Conservation (phyloP, 805 yeast genomes). For the Candida nemodendra region DNA sequence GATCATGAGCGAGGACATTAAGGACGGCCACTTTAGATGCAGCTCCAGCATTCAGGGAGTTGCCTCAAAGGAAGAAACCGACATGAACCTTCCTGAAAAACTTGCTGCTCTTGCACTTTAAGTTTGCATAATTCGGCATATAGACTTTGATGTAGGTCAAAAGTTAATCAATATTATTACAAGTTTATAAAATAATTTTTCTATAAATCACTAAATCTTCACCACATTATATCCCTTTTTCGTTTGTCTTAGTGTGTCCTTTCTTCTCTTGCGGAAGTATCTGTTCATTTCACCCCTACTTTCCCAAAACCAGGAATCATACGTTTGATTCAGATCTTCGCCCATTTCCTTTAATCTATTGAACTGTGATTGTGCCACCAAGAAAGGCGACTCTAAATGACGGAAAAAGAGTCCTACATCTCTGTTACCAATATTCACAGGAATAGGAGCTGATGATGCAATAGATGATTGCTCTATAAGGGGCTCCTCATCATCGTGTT, state of each 20-base stretch:
- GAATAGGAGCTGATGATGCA: conserved; percentile 16
- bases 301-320: conserved; percentile 80
- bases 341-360: conserved; percentile 49
- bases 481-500: conserved; percentile 49
- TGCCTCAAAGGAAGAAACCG: no score
- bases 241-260: conserved; percentile 65
- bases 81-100: no score
- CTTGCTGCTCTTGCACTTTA: no score
- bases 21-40: conserved; percentile 1
- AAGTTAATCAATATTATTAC: no score
- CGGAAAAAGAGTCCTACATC: conserved; percentile 68
- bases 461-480: conserved; percentile 37
- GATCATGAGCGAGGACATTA: conserved; percentile 3
- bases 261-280: conserved; percentile 68
- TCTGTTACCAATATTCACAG: conserved; percentile 18
- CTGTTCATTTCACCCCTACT: conserved; percentile 78
- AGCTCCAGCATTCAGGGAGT: no score
- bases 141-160: no score
- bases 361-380: conserved; percentile 80
- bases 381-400: conserved; percentile 85
- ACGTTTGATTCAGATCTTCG: conserved; percentile 37
- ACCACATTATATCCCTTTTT: conserved; percentile 31
- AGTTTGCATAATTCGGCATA: no score
- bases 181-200: no score
- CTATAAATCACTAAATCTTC: conserved; percentile 9